Evolutionary conservation across 805 yeast species (phyloP).

Genomic region (Candida nanaspora): DNA sequence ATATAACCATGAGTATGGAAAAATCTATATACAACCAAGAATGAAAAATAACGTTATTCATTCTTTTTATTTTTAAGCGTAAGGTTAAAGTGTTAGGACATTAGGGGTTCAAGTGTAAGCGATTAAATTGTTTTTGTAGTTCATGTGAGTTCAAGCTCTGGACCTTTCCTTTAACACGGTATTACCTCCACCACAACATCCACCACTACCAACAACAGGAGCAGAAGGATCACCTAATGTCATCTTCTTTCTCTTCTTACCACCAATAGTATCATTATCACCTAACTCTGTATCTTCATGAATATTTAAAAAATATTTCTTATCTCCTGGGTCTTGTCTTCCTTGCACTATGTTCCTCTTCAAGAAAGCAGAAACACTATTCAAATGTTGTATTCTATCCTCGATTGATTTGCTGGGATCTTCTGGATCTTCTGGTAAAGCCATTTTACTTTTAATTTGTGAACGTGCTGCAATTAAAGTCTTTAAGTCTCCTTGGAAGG

Average conservation of each 20-base stretch:
- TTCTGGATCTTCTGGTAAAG: constrained; percentile 26
- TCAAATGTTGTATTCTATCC: constrained; percentile 47
- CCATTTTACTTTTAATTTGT: constrained; percentile 50
- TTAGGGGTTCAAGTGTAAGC: too few species aligned
- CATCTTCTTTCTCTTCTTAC: constrained; percentile 36
- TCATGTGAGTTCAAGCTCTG: not conserved
- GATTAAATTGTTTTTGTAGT: too few species aligned
- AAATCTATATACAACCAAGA: constrained; percentile 1
- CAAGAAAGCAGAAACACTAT: constrained; percentile 67
- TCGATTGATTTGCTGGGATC: constrained; percentile 41
- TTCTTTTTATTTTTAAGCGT: too few species aligned
- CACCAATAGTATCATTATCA: constrained; percentile 69
- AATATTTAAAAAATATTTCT: constrained; percentile 53
- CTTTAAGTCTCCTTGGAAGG: constrained; percentile 44
- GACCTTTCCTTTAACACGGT: not conserved
- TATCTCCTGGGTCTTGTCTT: constrained; percentile 30
- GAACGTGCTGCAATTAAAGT: constrained; percentile 53
- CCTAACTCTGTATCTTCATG: constrained; percentile 85
- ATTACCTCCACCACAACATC: constrained; percentile 50
- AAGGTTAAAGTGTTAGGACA: too few species aligned
- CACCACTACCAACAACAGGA: constrained; percentile 30
- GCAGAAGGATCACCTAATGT: constrained; percentile 16
- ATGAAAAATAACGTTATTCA: too few species aligned
- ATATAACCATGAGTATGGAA: too few species aligned
- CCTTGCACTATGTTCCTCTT: constrained; percentile 86